Evolutionary conservation across 2,329 filamentous ascomycete genomes (phyloP), one percentile per base, ranked within the genome.

Genomic region (Phaeosphaeria sp.): DNA sequence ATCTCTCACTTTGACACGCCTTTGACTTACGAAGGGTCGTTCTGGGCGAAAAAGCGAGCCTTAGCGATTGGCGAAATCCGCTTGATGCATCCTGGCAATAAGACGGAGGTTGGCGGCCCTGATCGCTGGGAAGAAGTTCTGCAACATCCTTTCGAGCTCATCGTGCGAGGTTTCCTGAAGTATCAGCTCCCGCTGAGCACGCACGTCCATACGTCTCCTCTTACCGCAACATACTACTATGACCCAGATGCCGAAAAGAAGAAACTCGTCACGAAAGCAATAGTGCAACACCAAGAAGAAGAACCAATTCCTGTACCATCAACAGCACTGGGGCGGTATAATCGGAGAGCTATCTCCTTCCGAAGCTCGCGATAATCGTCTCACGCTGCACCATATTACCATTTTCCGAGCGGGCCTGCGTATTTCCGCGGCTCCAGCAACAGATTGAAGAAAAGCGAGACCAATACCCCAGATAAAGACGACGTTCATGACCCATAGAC

Each of bases 101-200:
- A 89, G 67, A 98, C 95, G 0, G 89, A 92, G 71, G 82, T 86
- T 44, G 90, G 91, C 42, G 95, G 94, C 9, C 89, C 89, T 1
- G 88, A 90, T 71, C 87, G 93, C 13, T 99, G 95, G 95, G 92
- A 96, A 74, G 86, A 88, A 58, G 93, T 98, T 47, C 83, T 97
- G 50, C 87, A 96, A 64, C 91, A 97, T 75, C 91, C 94, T 46
- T 99, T 98, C 67, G 92, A 97, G 66, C 84, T 99, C 49, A 94
- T 98, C 59, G 86, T 99, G 43, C 89, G 95, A 67, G 95, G 95
- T 21, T 90, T 95, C 15, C 83, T 99, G 66, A 93, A 93, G 72
- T 99, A 99, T 71, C 83, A 86, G 60, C 78, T 89, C 3, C 87
- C 87, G 7, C 78, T 89, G 54, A 85, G 81, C 58, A 85, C 84